Percentiles rank a stretch among this genome's conserved stretches.
Evolutionary conservation across 2,329 filamentous ascomycete species (phyloP).

Genomic region (Ophiocordyceps australis): DNA sequence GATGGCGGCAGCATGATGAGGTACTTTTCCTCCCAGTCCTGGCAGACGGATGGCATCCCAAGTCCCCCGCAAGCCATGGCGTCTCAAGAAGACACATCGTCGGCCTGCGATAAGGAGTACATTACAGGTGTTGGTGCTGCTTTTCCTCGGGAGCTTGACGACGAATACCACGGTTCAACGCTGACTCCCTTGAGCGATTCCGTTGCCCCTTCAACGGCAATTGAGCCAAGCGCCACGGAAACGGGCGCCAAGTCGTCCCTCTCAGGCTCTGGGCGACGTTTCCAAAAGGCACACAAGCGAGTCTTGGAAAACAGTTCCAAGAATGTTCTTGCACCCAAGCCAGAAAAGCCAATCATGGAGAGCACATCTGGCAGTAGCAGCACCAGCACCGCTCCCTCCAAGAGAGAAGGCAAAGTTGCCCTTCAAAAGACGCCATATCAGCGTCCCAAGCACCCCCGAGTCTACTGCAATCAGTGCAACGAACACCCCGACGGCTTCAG

Average conservation of each 20-base stretch:
- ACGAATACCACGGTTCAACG: constrained; percentile 12
- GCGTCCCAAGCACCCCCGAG: constrained; percentile 53
- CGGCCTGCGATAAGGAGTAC: constrained; percentile 11
- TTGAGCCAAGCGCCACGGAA: constrained; percentile 19
- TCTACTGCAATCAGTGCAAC: constrained; percentile 51
- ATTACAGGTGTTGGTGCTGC: constrained; percentile 21
- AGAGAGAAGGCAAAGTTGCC: constrained; percentile 23
- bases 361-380: background rate
- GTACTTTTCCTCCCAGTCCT: constrained; percentile 18
- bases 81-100: constrained; percentile 4
- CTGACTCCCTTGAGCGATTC: constrained; percentile 11
- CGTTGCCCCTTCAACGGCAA: constrained; percentile 31
- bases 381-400: constrained; percentile 6
- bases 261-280: constrained; percentile 24
- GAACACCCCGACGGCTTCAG: constrained; percentile 65
- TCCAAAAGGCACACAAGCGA: constrained; percentile 26
- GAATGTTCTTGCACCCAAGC: constrained; percentile 26
- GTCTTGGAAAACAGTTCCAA: constrained; percentile 23
- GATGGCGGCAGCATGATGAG: constrained; percentile 19
- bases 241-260: constrained; percentile 23
- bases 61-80: constrained; percentile 6
- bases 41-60: constrained; percentile 4
- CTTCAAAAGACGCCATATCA: constrained; percentile 26
- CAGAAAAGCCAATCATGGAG: constrained; percentile 6
- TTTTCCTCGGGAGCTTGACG: constrained; percentile 5